Base-by-base conservation (phyloP, 139 green algal species). In the Trebouxia sp. region DNA sequence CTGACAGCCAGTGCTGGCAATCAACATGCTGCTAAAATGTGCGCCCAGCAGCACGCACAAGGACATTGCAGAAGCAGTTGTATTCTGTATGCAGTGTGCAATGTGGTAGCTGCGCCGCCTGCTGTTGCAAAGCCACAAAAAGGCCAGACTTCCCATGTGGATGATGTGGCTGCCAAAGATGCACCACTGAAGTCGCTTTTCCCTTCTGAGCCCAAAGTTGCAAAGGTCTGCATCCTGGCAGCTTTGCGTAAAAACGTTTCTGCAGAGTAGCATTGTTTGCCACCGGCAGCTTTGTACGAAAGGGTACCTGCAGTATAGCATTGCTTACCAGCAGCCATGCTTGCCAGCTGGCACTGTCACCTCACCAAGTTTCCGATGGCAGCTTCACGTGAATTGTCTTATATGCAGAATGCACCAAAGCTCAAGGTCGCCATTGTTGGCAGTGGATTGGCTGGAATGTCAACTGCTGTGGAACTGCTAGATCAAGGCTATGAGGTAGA, bases 391-490 rank as follows among this genome's bases (percentile, higher is more conserved):
- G 45, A 17, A 48, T 30, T 48, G 22, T 43, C 22, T 0, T 22
- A 17, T 12, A 4, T 75, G 80, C 80, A 83, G 80, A 43, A 38
- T 75, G 50, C 80, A 22, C 69, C 80, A 32, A 80, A 76, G 80
- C 69, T 83, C 38, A 93, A 92, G 80, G 93, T 97, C 14, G 93
- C 92, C 5, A 96, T 98, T 66, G 89, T 98, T 39, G 94, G 94
- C 65, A 88, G 88, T 66, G 94, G 94, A 3, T 88, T 98, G 69
- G 92, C 93, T 26, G 93, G 95, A 26, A 87, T 99, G 76, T 98
- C 94, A 38, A 98, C 96, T 26, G 95, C 96, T 5, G 94, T 97
- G 1, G 96, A 99, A 89, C 89, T 98, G 65, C 88, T 98, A n/a
- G 96, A 99, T 84, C 90, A 95, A 81, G 93, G 92, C 0, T 62